Conservation (phyloP, 345 rosid genomes). For the Eucalyptus urophylla region DNA sequence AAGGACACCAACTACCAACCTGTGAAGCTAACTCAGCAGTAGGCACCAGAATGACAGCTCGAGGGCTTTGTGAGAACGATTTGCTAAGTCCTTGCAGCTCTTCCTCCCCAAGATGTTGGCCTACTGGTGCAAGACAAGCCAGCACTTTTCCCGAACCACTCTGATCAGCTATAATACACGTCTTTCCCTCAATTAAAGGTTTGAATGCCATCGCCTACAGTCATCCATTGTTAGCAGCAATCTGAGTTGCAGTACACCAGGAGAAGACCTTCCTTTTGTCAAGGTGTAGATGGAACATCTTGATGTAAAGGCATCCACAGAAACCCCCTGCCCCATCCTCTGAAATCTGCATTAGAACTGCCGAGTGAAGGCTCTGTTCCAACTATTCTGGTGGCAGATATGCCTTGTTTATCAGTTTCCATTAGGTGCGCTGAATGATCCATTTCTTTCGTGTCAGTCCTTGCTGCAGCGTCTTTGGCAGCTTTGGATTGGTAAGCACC, state of each 20-base stretch:
- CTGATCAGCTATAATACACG: conserved; percentile 83
- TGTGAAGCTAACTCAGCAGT: conserved; percentile 94
- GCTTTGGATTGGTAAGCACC: not conserved
- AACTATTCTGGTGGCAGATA: conserved; percentile 3
- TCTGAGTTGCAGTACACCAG: not conserved
- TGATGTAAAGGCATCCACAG: not conserved
- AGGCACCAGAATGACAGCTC: conserved; percentile 61
- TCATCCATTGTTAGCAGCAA: not conserved
- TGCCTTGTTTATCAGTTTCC: not conserved
- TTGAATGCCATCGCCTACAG: conserved; percentile 77
- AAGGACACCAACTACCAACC: conserved; percentile 22
- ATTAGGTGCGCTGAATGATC: not conserved
- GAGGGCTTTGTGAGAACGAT: conserved; percentile 52
- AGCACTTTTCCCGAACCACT: conserved; percentile 94
- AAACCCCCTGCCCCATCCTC: conserved; percentile 41
- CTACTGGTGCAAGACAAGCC: conserved; percentile 69
- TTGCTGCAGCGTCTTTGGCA: not conserved
- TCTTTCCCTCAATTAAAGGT: conserved; percentile 57
- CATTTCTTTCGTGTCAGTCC: not conserved
- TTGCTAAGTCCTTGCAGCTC: conserved; percentile 63
- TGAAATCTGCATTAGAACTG: conserved; percentile 26
- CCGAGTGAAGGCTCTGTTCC: conserved; percentile 4
- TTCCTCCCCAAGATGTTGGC: conserved; percentile 78
- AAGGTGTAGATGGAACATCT: not conserved
- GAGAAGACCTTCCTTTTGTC: not conserved